Base-by-base conservation (phyloP, 2,329 filamentous ascomycete species). In the Neopestalotiopsis clavispora region DNA sequence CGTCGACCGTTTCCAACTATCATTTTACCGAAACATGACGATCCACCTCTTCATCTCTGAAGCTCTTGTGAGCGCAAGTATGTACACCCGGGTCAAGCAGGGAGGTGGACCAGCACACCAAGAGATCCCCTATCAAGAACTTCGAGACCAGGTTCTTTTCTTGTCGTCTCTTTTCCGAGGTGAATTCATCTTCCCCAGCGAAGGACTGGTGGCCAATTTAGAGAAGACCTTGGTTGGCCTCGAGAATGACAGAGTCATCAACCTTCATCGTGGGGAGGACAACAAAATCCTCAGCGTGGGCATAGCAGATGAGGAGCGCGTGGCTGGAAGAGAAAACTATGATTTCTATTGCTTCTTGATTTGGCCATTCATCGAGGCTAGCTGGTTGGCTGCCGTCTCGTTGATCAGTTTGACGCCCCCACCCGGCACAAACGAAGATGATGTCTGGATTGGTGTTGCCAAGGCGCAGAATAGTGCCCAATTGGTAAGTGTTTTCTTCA, bases 271-370 rank as follows among this genome's bases (percentile, higher is more conserved):
- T 14, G 82, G 87, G 49, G 81, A 84, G 0, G 81, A 84, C 4
- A 85, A 84, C 0, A 84, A 86, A 0, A 87, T 94, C n/a, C 83
- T 84, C 0, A 89, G 84, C 67, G 84, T 98, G 49, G 94, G 94
- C 4, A 84, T 99, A 7, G 91, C 92, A 20, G 89, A 92, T 5
- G 82, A 87, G 3, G 96, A 99, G 79, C 87, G 95, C 20, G 85
- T 87, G 38, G 90, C 88, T 6, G 96, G 96, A 1, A 86, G 95
- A 49, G 96, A 99, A 80, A 98, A 98, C 75, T 99, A 93, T 76
- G 96, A 99, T 78, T 99, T 99, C 80, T 98, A 98, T 82, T 98
- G 95, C 82, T 99, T 98, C 85, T 83, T 99, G 23, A 94, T 99
- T 71, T 99, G 96, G 96, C 96, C 96, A 0, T 99, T 99, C 74